Evolutionary conservation across 1,284 basidiomycete species (phyloP).

Genomic region (Melampsora larici-populina): DNA sequence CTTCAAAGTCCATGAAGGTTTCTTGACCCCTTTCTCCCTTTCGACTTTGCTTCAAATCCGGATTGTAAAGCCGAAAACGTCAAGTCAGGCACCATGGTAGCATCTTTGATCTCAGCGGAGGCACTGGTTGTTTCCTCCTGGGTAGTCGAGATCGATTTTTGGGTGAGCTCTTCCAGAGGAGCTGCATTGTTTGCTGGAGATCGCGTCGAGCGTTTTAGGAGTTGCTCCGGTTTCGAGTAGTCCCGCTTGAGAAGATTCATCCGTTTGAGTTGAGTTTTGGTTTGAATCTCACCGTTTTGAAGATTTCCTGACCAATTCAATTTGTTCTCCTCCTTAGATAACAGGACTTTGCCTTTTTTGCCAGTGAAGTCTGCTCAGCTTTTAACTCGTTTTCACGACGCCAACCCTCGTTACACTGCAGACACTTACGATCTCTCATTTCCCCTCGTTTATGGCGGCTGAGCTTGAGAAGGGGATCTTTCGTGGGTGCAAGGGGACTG

Average conservation of each 20-base stretch:
- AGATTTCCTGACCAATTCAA: slow-evolving; percentile 25
- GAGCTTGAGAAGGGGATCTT: slow-evolving; percentile 28
- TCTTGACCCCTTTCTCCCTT: background rate
- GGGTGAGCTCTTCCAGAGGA: background rate
- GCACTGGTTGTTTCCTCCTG: background rate
- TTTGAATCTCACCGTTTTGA: slow-evolving; percentile 14
- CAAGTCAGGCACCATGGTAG: slow-evolving; percentile 4
- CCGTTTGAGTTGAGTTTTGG: background rate
- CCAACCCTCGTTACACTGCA: slow-evolving; percentile 26
- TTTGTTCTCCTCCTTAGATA: background rate
- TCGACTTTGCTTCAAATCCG: background rate
- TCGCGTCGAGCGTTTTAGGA: background rate
- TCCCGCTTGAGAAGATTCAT: background rate
- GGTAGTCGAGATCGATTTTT: background rate
- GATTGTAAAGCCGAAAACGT: slow-evolving; percentile 27
- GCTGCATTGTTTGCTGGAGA: background rate
- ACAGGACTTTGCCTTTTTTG: slow-evolving; percentile 1
- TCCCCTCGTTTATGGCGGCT: slow-evolving; percentile 24
- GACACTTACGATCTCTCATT: slow-evolving; percentile 25
- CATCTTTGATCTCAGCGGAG: background rate
- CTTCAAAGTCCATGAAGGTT: slow-evolving; percentile 41
- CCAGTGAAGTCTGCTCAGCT: slow-evolving; percentile 6
- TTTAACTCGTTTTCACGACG: slow-evolving; percentile 29
- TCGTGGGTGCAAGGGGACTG: background rate
- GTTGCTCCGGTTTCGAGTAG: background rate